Evolutionary conservation across 257 asterid species (phyloP).

Genomic region (Apocynum venetum): DNA sequence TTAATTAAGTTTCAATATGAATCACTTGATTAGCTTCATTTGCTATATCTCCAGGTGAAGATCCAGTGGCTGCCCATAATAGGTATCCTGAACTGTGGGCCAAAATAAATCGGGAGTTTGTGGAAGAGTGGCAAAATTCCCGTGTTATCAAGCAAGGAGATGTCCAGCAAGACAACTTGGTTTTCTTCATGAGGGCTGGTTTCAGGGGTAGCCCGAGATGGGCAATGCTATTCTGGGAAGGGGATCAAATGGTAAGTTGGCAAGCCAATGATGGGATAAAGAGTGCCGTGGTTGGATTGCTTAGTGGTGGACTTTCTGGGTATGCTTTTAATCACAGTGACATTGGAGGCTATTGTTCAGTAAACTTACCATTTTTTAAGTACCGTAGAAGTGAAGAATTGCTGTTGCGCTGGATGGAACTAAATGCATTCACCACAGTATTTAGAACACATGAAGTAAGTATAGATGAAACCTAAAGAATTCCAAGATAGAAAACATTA

Average conservation of each 20-base stretch:
- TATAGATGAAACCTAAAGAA: neutral
- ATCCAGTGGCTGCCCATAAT: constrained; percentile 85
- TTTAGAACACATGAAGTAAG: constrained; percentile 95
- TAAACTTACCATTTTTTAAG: constrained; percentile 63
- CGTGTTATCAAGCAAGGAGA: constrained; percentile 30
- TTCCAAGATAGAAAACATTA: neutral
- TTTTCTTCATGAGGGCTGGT: constrained; percentile 96
- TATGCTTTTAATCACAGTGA: constrained; percentile 92
- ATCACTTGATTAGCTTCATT: neutral
- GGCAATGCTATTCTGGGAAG: constrained; percentile 95
- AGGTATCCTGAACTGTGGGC: constrained; percentile 96
- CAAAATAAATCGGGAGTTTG: constrained; percentile 65
- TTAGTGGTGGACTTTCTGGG: constrained; percentile 85
- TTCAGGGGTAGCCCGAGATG: constrained; percentile 74
- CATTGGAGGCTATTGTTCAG: constrained; percentile 91
- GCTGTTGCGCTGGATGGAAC: constrained; percentile 91
- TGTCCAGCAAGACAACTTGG: constrained; percentile 48
- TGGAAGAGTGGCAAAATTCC: constrained; percentile 69
- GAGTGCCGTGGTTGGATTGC: constrained; percentile 84
- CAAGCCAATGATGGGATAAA: constrained; percentile 93
- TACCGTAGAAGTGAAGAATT: constrained; percentile 83
- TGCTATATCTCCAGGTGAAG: constrained; percentile 59
- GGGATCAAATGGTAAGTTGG: constrained; percentile 99
- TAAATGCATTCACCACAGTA: constrained; percentile 78
- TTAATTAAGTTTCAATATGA: neutral